Base-by-base conservation (phyloP, 1,139 yeast species). In the Taiozyma onychis region DNA sequence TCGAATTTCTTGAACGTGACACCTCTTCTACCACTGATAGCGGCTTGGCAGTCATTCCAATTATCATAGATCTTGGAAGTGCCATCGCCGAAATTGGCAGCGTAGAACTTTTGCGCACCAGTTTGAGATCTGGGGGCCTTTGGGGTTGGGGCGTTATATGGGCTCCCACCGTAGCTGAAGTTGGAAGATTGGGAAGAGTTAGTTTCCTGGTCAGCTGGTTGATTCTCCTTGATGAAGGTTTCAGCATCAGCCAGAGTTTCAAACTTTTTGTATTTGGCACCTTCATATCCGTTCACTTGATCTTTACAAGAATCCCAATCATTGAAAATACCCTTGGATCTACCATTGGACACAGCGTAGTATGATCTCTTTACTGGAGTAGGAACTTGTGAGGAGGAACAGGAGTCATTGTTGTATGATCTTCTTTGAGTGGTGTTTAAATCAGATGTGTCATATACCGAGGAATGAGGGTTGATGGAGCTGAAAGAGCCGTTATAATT, bases 311-410 rank as follows among this genome's bases (percentile, higher is more conserved):
- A 72, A 4, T 65, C 61, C 93, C 93, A 85, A 43, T 63, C 63
- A 16, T 48, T 55, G 60, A 66, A 85, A 1, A 85, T 70, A 1
- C 91, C 93, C 0, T 68, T 58, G 0, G 57, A 55, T 16, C 75
- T 66, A 10, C 91, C 91, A 13, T 66, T 72, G 6, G 76, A 79
- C 2, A 85, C 90, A 0, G 89, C 90, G 58, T 85, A 85, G 59
- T 44, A 57, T 13, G 45, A 21, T 26, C 46, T 45, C 39, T 43
- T 45, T n/a, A 44, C 27, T 1, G 56, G 35, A 2, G 37, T 26
- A 16, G 45, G 44, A 24, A 24, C n/a, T 16, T 6, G 16, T 14
- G 5, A 7, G 2, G 41, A 3, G 8, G 24, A 37, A 18, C 9
- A 2, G 14, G 41, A 9, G 10, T 10, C 16, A 18, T 37, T 13